Conservation (phyloP, 75 land plant species). For the Selaginella tamariscina region DNA sequence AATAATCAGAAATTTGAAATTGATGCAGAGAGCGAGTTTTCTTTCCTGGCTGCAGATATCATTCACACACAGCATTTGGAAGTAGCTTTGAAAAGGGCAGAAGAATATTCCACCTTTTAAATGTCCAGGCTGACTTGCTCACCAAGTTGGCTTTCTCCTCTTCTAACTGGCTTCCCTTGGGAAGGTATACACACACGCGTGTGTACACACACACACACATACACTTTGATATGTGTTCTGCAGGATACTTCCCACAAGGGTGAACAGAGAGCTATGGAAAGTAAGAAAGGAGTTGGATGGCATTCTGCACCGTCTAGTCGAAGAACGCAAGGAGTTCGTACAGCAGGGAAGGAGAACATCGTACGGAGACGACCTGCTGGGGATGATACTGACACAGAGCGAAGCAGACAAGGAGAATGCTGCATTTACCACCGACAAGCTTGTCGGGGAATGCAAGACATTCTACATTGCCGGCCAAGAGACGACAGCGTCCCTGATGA, state of each 20-base stretch:
- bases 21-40: not conserved
- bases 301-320: not conserved
- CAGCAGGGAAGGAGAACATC: not conserved
- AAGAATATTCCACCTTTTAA: not conserved
- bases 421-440: not conserved
- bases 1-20: too few relatives aligned
- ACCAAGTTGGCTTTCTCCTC: not conserved
- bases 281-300: not conserved
- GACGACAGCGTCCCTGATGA: not conserved
- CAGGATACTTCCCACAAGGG: not conserved
- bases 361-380: not conserved
- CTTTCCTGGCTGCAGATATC: not conserved
- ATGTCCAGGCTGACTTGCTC: too few relatives aligned
- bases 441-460: not conserved
- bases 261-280: not conserved
- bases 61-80: not conserved
- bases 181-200: not conserved
- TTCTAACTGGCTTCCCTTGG: not conserved
- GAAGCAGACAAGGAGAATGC: not conserved
- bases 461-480: not conserved
- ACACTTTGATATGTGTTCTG: not conserved
- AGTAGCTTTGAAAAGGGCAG: not conserved
- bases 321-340: not conserved
- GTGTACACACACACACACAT: not conserved
- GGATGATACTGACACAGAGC: not conserved